These are phyloP conservation scores for Wickerhamiella shivajii DNA, from an alignment of 805 yeast genomes.

Conservation along the genomic window DNA sequence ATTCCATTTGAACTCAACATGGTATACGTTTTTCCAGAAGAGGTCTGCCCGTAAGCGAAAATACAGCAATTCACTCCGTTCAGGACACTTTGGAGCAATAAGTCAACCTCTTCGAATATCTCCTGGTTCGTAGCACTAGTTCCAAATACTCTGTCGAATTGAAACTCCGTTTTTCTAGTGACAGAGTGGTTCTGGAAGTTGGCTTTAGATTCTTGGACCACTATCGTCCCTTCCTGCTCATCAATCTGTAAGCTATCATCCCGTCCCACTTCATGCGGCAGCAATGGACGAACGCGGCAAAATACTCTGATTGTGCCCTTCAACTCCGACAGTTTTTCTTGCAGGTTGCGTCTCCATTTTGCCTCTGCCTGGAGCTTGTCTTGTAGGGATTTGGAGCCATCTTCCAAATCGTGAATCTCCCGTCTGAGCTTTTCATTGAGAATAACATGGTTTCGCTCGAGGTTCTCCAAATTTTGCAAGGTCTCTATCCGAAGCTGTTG, in stretches of 20 bases:
- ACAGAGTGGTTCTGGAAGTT: conserved; percentile 16
- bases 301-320: conserved; percentile 88
- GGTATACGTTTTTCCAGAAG: conserved; percentile 86
- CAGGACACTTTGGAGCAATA: conserved; percentile 66
- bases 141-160: conserved; percentile 67
- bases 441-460: conserved; percentile 5
- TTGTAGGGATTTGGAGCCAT: background rate
- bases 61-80: conserved; percentile 89
- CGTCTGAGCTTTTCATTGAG: conserved; percentile 4
- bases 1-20: conserved; percentile 73
- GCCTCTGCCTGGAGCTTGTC: conserved; percentile 6
- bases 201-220: conserved; percentile 11
- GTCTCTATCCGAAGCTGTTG: conserved; percentile 6
- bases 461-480: background rate
- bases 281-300: conserved; percentile 65
- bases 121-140: conserved; percentile 38
- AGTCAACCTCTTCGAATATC: conserved; percentile 74
- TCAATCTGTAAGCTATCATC: conserved; percentile 7
- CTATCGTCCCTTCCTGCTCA: conserved; percentile 10
- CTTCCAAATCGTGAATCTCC: background rate
- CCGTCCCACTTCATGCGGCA: conserved; percentile 13
- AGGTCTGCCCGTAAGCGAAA: conserved; percentile 95
- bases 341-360: conserved; percentile 40
- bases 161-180: conserved; percentile 27
- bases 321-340: conserved; percentile 64